phyloP scores from a whole-genome alignment of 345 rosid species.

The Aquilaria sinensis region DNA sequence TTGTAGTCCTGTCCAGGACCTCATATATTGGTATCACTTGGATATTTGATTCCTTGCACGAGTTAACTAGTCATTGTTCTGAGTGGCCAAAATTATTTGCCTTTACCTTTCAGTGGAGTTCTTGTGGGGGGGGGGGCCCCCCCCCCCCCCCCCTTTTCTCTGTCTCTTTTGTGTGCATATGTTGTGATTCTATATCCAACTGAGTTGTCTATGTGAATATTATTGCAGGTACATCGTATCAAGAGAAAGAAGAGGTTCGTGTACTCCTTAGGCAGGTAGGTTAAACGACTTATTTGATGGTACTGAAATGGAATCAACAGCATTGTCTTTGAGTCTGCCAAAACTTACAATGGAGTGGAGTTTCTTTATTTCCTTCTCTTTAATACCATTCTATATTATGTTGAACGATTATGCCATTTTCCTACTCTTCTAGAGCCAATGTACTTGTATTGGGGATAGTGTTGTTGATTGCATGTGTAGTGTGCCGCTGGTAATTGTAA shows the following conservation, averaged over 20 bases:
- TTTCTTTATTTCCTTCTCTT: neutral
- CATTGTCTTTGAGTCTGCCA: neutral
- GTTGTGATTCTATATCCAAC: neutral
- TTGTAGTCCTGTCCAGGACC: too few species aligned
- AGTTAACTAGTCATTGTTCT: too few species aligned
- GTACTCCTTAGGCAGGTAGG: slow-evolving; percentile 79
- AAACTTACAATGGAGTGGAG: neutral
- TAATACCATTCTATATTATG: neutral
- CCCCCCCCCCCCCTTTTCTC: too few species aligned
- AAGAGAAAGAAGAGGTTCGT: slow-evolving; percentile 96
- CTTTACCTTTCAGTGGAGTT: too few species aligned
- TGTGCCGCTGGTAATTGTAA: neutral
- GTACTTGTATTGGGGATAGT: neutral
- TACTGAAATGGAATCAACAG: neutral
- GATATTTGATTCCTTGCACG: too few species aligned
- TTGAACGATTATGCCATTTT: neutral
- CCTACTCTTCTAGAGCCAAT: neutral
- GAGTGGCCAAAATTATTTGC: too few species aligned
- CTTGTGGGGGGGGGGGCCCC: too few species aligned
- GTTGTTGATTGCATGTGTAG: neutral
- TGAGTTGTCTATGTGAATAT: slow-evolving; percentile 12
- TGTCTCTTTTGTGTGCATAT: too few species aligned
- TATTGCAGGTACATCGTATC: slow-evolving; percentile 65
- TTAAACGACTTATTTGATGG: slow-evolving; percentile 13
- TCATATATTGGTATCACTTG: too few species aligned